A percentile compares a stretch with the other conserved stretches of the same genome.
These are phyloP conservation scores for Theileria equi DNA, from an alignment of 169 alveolate genomes.

Conservation along the genomic window DNA sequence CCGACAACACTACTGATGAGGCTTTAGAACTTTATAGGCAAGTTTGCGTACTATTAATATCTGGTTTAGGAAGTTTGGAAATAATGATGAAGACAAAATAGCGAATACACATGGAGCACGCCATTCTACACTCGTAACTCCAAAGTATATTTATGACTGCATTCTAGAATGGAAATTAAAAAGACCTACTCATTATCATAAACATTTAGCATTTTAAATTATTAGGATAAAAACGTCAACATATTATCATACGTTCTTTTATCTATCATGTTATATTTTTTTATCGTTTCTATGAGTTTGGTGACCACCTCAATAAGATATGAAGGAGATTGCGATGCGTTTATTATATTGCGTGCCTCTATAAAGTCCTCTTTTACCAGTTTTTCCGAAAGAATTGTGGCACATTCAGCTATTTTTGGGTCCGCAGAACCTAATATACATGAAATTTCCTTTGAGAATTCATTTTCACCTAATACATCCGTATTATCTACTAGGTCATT, in stretches of 20 bases:
- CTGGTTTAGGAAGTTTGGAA: slow-evolving; percentile 28
- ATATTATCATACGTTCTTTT: neutral
- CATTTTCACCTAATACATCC: neutral
- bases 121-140: slow-evolving; percentile 65
- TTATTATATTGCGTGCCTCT: slow-evolving; percentile 5
- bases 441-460: neutral
- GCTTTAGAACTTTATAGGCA: slow-evolving; percentile 39
- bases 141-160: slow-evolving; percentile 65
- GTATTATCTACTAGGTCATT: neutral
- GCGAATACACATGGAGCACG: slow-evolving; percentile 65
- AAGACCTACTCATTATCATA: slow-evolving; percentile 50
- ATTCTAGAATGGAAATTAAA: slow-evolving; percentile 55
- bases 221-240: neutral
- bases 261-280: neutral
- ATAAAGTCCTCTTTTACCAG: slow-evolving; percentile 12
- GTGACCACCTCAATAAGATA: neutral
- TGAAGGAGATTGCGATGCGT: slow-evolving; percentile 5
- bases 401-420: neutral
- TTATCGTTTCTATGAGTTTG: neutral
- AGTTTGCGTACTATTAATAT: neutral
- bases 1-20: slow-evolving; percentile 52
- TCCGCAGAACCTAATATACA: neutral
- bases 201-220: slow-evolving; percentile 58
- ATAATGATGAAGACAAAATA: slow-evolving; percentile 57
- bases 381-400: neutral